A percentile compares a stretch with the other conserved stretches of the same genome.
These are phyloP conservation scores for Pisolithus marmoratus DNA, from an alignment of 768 basidiomycete genomes.

Conservation along the genomic window DNA sequence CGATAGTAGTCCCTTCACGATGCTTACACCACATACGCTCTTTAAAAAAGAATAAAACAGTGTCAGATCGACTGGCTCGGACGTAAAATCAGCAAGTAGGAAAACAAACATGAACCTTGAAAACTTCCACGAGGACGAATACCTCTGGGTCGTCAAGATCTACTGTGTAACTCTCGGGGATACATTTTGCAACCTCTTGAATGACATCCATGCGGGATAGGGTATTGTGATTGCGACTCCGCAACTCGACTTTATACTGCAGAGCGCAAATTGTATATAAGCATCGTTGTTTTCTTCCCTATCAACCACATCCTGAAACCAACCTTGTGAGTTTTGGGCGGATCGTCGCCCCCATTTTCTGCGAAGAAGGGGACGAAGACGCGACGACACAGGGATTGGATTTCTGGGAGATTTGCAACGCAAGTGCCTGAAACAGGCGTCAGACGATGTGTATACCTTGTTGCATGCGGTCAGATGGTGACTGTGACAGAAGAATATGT, in stretches of 20 bases:
- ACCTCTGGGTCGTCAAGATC: slow-evolving; percentile 63
- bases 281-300: background rate
- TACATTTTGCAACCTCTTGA: slow-evolving; percentile 61
- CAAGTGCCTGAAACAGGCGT: slow-evolving; percentile 67
- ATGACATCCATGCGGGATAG: slow-evolving; percentile 55
- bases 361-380: slow-evolving; percentile 50
- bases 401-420: slow-evolving; percentile 63
- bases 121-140: slow-evolving; percentile 75
- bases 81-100: background rate
- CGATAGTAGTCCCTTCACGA: slow-evolving; percentile 70
- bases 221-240: slow-evolving; percentile 72
- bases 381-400: slow-evolving; percentile 53
- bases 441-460: slow-evolving; percentile 65
- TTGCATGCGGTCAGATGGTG: background rate
- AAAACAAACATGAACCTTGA: slow-evolving; percentile 55
- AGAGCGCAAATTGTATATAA: background rate
- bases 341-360: slow-evolving; percentile 28
- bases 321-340: slow-evolving; percentile 41
- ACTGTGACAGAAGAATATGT: too few species aligned
- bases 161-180: slow-evolving; percentile 64
- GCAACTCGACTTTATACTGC: slow-evolving; percentile 79
- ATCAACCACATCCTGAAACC: slow-evolving; percentile 9
- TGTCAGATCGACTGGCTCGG: background rate
- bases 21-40: slow-evolving; percentile 71
- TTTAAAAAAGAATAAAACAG: slow-evolving; percentile 21